Conservation (phyloP, 23 red algal species). For the Gracilaria caudata region DNA sequence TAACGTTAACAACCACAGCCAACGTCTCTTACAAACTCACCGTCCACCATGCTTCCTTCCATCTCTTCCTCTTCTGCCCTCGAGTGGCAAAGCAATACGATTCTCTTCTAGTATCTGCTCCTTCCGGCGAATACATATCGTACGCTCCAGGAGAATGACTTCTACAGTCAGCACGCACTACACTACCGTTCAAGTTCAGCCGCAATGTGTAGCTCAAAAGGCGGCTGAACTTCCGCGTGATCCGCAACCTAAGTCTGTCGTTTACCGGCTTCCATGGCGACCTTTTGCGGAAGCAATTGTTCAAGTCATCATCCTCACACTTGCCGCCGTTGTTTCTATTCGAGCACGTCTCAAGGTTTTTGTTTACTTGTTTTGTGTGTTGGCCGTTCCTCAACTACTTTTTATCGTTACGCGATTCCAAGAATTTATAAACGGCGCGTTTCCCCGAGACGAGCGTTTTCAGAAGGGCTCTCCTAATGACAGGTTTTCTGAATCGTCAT, state of each 20-base stretch:
- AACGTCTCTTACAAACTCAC: conserved; percentile 4
- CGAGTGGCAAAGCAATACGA: background rate
- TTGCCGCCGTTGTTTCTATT: conserved; percentile 34
- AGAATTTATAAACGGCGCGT: too few species aligned
- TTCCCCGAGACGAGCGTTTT: background rate
- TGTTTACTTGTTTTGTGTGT: conserved; percentile 27
- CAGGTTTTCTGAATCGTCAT: background rate
- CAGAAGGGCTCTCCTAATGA: background rate
- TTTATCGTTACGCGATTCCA: conserved; percentile 31
- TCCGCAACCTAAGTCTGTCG: background rate
- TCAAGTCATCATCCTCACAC: conserved; percentile 25
- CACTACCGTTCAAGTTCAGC: conserved; percentile 1
- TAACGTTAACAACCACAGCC: background rate
- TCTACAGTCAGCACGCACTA: background rate
- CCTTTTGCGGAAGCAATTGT: conserved; percentile 33
- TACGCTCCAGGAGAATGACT: background rate
- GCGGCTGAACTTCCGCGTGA: conserved; percentile 23
- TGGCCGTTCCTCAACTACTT: conserved; percentile 42
- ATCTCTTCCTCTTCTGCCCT: background rate
- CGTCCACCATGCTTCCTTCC: conserved; percentile 1
- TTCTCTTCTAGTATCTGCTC: conserved; percentile 12
- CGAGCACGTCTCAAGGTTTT: conserved; percentile 19
- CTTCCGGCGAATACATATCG: conserved; percentile 4
- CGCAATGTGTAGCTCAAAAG: conserved; percentile 11
- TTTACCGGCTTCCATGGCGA: background rate